Evolutionary conservation across 345 rosid species (phyloP), one percentile per base, ranked within the genome.

Genomic region (Camelina laxa): DNA sequence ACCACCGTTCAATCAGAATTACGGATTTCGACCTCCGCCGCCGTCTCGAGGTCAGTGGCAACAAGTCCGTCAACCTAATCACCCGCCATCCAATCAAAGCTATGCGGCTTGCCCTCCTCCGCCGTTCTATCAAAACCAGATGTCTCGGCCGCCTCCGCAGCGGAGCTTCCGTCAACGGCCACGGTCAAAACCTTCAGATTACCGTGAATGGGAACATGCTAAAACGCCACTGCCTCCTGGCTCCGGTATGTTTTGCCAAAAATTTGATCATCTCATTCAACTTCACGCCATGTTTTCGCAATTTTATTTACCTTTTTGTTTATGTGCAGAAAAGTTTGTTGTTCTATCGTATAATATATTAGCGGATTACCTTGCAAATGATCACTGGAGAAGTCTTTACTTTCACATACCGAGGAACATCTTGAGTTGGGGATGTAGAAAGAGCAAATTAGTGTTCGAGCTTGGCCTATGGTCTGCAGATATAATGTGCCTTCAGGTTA

Each of bases 401-500:
- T 84, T 65, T 74, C 99, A 92, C 74, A 87, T 95, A 68, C 99
- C 97, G 31, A 81, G 75, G 60, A 65, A 87, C 67, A 79, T 95
- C 82, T 47, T 95, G 81, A 87, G 85, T 22, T 95, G 99, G 97
- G 83, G 86, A 67, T 85, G 92, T 88, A 89, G 97, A 68, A 92
- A 86, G 83, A 87, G 79, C 54, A 87, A 70, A 66, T 66, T 95
- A 58, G 78, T 90, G 48, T 89, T 90, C 68, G 97, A 95, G 89
- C 93, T 94, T 68, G 86, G 89, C 48, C 74, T 91, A 10, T 91
- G 98, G 98, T 88, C 93, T 22, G 87, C 98, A 13, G 98, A 94
- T 80, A 88, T 94, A 72, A 81, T 94, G 95, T 94, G 98, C 85
- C 84, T 94, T 61, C 98, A 94, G 95, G 97, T 94, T 70, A 60